phyloP scores from a whole-genome alignment of 2,329 filamentous ascomycete species.

The Phialophora chinensis region DNA sequence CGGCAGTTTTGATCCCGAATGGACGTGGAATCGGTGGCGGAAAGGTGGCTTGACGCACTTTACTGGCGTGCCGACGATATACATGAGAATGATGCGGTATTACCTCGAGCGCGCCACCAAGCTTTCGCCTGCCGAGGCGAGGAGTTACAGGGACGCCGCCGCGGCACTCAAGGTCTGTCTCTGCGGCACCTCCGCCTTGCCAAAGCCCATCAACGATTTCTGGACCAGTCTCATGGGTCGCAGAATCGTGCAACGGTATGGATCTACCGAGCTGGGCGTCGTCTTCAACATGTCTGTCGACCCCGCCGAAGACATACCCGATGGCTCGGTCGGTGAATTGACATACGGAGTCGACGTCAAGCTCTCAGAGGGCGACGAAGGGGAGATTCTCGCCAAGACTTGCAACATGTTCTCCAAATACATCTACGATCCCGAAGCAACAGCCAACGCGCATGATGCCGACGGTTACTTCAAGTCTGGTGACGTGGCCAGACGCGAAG shows the following conservation, averaged over 20 bases:
- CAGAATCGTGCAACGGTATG: slow-evolving; percentile 53
- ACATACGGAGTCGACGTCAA: slow-evolving; percentile 50
- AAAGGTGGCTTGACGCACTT: slow-evolving; percentile 47
- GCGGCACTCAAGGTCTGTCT: slow-evolving; percentile 38
- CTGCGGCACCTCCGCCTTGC: slow-evolving; percentile 55
- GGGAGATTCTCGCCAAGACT: slow-evolving; percentile 53
- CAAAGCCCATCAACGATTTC: slow-evolving; percentile 58
- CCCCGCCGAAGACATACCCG: slow-evolving; percentile 37
- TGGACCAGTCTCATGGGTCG: slow-evolving; percentile 54
- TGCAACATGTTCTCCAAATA: slow-evolving; percentile 52
- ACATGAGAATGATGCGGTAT: slow-evolving; percentile 50
- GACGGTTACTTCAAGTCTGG: slow-evolving; percentile 53
- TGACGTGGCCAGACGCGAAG: slow-evolving; percentile 43
- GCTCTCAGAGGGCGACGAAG: slow-evolving; percentile 54
- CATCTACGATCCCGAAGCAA: slow-evolving; percentile 45
- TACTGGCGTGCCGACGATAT: slow-evolving; percentile 53
- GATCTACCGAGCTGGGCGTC: slow-evolving; percentile 53
- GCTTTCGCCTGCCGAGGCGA: slow-evolving; percentile 34
- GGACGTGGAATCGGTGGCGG: slow-evolving; percentile 51
- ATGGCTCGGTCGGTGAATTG: slow-evolving; percentile 45
- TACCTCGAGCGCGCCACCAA: slow-evolving; percentile 38
- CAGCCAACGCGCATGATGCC: slow-evolving; percentile 38
- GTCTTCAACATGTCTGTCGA: slow-evolving; percentile 51
- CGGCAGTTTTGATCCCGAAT: slow-evolving; percentile 46
- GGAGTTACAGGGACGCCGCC: slow-evolving; percentile 53